Evolutionary conservation across 1,284 basidiomycete genomes (phyloP).

Genomic region (Abortiporus biennis): DNA sequence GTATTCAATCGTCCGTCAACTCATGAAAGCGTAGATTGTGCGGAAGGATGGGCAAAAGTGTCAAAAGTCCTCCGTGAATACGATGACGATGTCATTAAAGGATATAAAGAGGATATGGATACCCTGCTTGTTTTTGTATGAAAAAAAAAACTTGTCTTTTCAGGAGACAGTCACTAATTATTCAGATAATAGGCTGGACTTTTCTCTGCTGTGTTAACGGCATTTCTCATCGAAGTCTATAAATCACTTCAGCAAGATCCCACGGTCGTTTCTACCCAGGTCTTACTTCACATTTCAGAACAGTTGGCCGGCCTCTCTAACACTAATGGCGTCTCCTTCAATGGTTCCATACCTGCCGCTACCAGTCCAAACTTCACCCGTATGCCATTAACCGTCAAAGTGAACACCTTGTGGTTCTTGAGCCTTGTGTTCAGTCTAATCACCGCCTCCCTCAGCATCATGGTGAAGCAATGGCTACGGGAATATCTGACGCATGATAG

Average conservation of each 20-base stretch:
- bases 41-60: conserved; percentile 5
- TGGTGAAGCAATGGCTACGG: conserved; percentile 13
- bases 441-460: conserved; percentile 13
- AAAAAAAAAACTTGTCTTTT: too few species aligned
- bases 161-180: too few species aligned
- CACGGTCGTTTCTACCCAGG: background rate
- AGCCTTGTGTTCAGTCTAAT: too few species aligned
- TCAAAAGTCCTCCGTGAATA: conserved; percentile 4
- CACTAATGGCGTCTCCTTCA: conserved; percentile 4
- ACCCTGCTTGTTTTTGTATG: conserved; percentile 9
- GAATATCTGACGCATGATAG: conserved; percentile 10
- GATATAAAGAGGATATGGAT: too few species aligned
- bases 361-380: background rate
- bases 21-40: too few species aligned
- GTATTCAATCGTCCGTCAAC: too few species aligned
- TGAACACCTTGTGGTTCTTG: conserved; percentile 12
- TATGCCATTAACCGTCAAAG: conserved; percentile 6
- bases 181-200: conserved; percentile 20
- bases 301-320: conserved; percentile 8
- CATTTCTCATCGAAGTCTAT: too few species aligned
- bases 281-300: conserved; percentile 4
- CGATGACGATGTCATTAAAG: conserved; percentile 7
- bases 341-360: background rate
- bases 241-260: conserved; percentile 8
- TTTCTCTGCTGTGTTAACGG: conserved; percentile 20